Evolutionary conservation across 805 yeast genomes (phyloP).

Genomic region (Yamadazyma scolyti): DNA sequence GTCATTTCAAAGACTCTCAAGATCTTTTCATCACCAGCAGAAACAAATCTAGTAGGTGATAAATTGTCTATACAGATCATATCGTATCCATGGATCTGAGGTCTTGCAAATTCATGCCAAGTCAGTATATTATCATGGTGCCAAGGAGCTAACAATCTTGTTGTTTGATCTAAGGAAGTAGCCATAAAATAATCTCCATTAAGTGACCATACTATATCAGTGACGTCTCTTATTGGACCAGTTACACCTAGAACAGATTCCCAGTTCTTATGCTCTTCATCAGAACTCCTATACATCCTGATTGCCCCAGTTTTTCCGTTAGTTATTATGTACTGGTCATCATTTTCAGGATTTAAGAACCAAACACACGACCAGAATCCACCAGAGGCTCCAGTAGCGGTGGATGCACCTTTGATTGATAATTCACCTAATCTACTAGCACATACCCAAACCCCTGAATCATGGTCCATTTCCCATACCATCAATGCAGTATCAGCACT

Average conservation of each 20-base stretch:
- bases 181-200: constrained; percentile 65
- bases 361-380: constrained; percentile 67
- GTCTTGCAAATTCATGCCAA: constrained; percentile 94
- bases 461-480: constrained; percentile 87
- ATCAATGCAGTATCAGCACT: constrained; percentile 92
- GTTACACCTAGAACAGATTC: constrained; percentile 57
- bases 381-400: constrained; percentile 92
- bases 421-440: constrained; percentile 82
- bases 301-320: constrained; percentile 93
- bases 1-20: constrained; percentile 89
- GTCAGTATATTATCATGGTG: constrained; percentile 19
- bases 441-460: constrained; percentile 89
- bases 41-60: constrained; percentile 61
- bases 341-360: constrained; percentile 41
- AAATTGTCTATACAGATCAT: constrained; percentile 77
- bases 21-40: constrained; percentile 96
- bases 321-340: constrained; percentile 57
- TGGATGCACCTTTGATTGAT: constrained; percentile 93
- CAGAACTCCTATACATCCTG: constrained; percentile 62
- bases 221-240: constrained; percentile 72
- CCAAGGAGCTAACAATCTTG: constrained; percentile 77
- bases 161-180: constrained; percentile 91
- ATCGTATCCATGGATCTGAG: constrained; percentile 97
- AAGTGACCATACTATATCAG: constrained; percentile 74
- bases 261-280: constrained; percentile 30